A percentile compares a stretch with the other conserved stretches of the same genome.
Conservation (phyloP, 2,329 filamentous ascomycete genomes). For the Phaeomoniella chlamydospora region DNA sequence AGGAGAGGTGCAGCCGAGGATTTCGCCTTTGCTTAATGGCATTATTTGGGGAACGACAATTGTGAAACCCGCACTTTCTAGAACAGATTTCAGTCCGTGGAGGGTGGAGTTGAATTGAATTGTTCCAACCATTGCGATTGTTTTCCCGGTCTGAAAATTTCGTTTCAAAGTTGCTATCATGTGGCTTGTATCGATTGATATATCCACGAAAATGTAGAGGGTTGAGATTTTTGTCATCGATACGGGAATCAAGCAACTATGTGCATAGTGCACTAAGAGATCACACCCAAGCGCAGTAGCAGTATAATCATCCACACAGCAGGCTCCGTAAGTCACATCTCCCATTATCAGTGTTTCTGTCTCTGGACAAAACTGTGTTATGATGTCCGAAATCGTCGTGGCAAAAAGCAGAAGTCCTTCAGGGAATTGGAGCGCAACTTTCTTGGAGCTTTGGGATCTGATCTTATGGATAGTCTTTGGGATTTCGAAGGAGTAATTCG, state of each 20-base stretch:
- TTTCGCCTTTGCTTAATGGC: slow-evolving; percentile 86
- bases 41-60: slow-evolving; percentile 84
- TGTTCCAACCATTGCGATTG: slow-evolving; percentile 83
- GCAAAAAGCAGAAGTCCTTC: slow-evolving; percentile 91
- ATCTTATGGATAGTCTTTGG: slow-evolving; percentile 96
- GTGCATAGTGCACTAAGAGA: slow-evolving; percentile 88
- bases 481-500: slow-evolving; percentile 98
- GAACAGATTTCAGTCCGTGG: slow-evolving; percentile 62
- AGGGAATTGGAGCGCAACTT: slow-evolving; percentile 90
- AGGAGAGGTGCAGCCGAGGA: slow-evolving; percentile 92
- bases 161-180: slow-evolving; percentile 73
- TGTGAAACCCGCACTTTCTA: slow-evolving; percentile 73
- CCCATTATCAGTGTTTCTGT: slow-evolving; percentile 96
- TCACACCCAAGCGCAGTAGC: slow-evolving; percentile 89
- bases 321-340: slow-evolving; percentile 95
- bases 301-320: slow-evolving; percentile 97
- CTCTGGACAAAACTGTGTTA: slow-evolving; percentile 84
- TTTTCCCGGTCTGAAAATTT: slow-evolving; percentile 76
- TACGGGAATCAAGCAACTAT: slow-evolving; percentile 90
- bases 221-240: slow-evolving; percentile 96
- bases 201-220: slow-evolving; percentile 95
- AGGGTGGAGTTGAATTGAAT: slow-evolving; percentile 98
- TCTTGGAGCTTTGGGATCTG: slow-evolving; percentile 61
- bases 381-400: slow-evolving; percentile 92
- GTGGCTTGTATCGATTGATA: slow-evolving; percentile 84